Evolutionary conservation across 2,329 filamentous ascomycete species (phyloP), one percentile per base, ranked within the genome.

Genomic region (Chaetomiaceae sp.): DNA sequence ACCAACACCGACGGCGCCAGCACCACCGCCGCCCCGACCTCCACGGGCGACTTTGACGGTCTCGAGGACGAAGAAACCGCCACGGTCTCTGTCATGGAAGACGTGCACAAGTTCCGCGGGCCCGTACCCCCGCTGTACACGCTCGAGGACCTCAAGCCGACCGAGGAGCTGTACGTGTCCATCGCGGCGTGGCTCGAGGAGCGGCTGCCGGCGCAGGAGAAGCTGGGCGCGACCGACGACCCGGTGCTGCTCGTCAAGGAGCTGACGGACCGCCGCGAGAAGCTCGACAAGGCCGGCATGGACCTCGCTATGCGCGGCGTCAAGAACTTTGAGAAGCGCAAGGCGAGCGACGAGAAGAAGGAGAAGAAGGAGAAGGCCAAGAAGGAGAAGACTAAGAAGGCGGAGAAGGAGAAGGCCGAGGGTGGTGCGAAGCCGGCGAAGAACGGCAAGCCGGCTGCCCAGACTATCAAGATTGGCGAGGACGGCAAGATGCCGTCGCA

Each of bases 221-320:
- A 81, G 59, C 79, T 96, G 3, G 72, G 77, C 14, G 70, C 75
- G 2, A 82, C 83, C 2, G 87, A 89, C 9, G 83, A 97, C 58
- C 87, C 89, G 0, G 83, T 84, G 6, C 74, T 96, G 8, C 77
- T 85, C 0, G 73, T 83, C 58, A 83, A 85, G 63, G 91, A 96
- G 23, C 68, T 96, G 25, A 73, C 82, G 51, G 75, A 74, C 20
- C 86, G 85, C 68, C 77, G 83, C 14, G 81, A 83, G 61, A 81
- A 87, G 65, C 76, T 97, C 6, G 82, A 86, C 65, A 83, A 87
- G 64, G 79, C 77, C 4, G 80, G 82, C 60, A 78, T 85, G 65
- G 81, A 89, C 20, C 75, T 91, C 43, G 77, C 89, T 48, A 80
- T 85, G 73, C 86, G 83, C 73, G 80, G 80, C 50, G 79, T 86